Evolutionary conservation across 2,329 filamentous ascomycete species (phyloP).

Genomic region (Ascochyta viciae-villosae): DNA sequence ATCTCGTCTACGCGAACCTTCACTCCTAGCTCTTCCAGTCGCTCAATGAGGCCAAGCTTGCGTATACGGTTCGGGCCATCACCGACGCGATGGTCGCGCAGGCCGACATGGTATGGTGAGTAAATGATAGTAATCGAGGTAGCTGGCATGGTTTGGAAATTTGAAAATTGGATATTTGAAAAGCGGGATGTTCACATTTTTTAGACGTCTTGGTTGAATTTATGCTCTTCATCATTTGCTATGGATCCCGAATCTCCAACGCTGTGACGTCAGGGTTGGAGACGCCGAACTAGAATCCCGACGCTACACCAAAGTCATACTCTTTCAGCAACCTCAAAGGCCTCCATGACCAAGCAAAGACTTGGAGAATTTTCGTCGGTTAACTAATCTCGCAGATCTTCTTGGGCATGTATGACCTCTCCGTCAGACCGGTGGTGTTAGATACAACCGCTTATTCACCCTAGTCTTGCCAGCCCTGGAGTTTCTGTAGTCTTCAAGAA

Average conservation of each 20-base stretch:
- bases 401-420: too few species aligned
- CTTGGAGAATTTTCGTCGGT: too few species aligned
- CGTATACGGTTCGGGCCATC: constrained; percentile 47
- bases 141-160: too few species aligned
- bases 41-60: constrained; percentile 34
- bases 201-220: background rate
- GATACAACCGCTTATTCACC: too few species aligned
- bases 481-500: background rate
- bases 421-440: too few species aligned
- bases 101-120: constrained; percentile 52
- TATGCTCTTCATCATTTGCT: background rate
- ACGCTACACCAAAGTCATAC: background rate
- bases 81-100: constrained; percentile 48
- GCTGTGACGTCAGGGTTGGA: background rate
- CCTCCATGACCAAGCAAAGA: too few species aligned
- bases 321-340: background rate
- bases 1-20: constrained; percentile 36
- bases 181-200: background rate
- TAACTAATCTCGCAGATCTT: too few species aligned
- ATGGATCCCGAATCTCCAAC: background rate
- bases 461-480: background rate
- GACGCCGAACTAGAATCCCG: background rate
- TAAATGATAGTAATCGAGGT: constrained; percentile 9
- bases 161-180: too few species aligned
- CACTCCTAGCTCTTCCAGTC: constrained; percentile 34